Evolutionary conservation across 139 green algal genomes (phyloP), one percentile per base, ranked within the genome.

Genomic region (Chlorella sp.): DNA sequence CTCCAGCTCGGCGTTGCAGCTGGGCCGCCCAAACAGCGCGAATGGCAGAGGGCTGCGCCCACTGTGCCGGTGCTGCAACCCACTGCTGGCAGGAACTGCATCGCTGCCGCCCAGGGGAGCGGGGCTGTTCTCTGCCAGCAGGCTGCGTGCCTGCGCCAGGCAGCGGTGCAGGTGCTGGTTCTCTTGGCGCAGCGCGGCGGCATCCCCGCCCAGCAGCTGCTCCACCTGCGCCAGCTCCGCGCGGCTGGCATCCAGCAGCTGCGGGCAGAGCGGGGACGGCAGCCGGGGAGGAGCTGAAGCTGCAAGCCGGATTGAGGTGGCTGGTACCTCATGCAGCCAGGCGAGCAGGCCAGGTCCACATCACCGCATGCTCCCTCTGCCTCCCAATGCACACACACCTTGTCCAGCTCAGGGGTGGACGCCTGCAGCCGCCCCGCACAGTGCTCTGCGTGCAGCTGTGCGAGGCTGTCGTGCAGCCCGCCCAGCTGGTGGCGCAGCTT

Each of bases 391-490:
- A 58, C 32, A 43, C n/a, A 9, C 76, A 73, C 77, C 77, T 73
- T 28, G n/a, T 83, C 77, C 40, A 83, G 77, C 60, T 83, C 58
- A 32, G 60, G 77, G 32, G 54, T 83, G 32, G 58, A 20, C 0
- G 77, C 60, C 44, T 68, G 77, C 77, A 83, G 28, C 60, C 77
- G 28, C 20, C 77, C 77, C 13, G 58, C 41, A 13, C 30, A 58
- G 34, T 83, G 77, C 77, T 83, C 77, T 11, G 77, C 77, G 16
- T 85, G 68, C 48, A 85, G 81, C n/a, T 72, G 46, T 28, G 69
- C 81, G 58, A 86, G 60, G 70, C 73, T 86, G 30, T 64, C 82
- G 16, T 82, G 73, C 73, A 86, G n/a, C 24, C 14, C 58, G 22
- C 73, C 62, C 60, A 82, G 73, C 73, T 82, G 70, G 43, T 43